phyloP scores from a whole-genome alignment of 1,139 yeast genomes.

The Tardiomyces blankii region DNA sequence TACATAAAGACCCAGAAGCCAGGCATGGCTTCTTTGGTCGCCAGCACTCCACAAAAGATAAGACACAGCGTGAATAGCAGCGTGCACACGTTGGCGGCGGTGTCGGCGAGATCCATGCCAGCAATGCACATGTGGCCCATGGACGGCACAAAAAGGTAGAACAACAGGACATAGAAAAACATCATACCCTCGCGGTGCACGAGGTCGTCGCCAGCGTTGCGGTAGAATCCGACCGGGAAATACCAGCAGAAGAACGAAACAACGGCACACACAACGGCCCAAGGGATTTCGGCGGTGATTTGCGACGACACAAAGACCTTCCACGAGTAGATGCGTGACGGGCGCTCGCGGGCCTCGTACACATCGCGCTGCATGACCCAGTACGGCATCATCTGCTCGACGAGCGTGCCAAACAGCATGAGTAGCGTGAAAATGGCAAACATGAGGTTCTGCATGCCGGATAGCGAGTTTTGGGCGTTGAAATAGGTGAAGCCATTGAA shows the following conservation, averaged over 20 bases:
- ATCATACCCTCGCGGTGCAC: conserved; percentile 55
- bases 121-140: conserved; percentile 57
- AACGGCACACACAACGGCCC: conserved; percentile 57
- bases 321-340: conserved; percentile 60
- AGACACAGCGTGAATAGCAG: conserved; percentile 56
- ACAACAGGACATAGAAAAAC: conserved; percentile 47
- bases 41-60: conserved; percentile 77
- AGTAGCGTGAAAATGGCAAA: conserved; percentile 61
- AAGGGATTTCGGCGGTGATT: conserved; percentile 63
- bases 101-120: conserved; percentile 50
- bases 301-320: conserved; percentile 49
- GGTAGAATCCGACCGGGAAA: conserved; percentile 57
- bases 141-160: conserved; percentile 50
- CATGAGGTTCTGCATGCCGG: conserved; percentile 34
- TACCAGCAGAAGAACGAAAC: conserved; percentile 65
- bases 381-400: conserved; percentile 66
- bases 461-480: conserved; percentile 48
- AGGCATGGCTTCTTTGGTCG: conserved; percentile 45
- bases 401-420: conserved; percentile 47
- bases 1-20: conserved; percentile 68
- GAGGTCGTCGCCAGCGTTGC: conserved; percentile 31
- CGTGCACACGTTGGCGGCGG: conserved; percentile 61
- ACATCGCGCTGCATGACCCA: conserved; percentile 65
- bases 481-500: conserved; percentile 70
- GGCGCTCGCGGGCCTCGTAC: conserved; percentile 87